These are phyloP conservation scores for Sphagnum tenellum DNA, from an alignment of 225 moss, liverwort and hornwort species.

Conservation along the genomic window DNA sequence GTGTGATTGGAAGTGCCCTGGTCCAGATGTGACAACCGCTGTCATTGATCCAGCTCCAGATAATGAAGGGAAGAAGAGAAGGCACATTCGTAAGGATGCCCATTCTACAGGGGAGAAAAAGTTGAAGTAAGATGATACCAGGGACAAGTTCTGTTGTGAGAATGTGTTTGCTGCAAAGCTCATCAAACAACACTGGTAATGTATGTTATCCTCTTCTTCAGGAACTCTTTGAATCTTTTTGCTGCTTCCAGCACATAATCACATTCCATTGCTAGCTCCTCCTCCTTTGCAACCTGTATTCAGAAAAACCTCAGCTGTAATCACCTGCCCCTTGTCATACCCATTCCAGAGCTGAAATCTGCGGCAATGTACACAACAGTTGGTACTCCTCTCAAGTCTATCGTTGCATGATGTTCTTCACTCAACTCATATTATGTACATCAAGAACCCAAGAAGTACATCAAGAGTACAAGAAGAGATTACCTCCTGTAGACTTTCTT, in stretches of 20 bases:
- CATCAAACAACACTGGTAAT: slow-evolving; percentile 80
- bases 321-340: too few relatives aligned
- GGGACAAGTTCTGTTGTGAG: slow-evolving; percentile 89
- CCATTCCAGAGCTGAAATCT: too few relatives aligned
- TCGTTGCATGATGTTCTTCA: too few relatives aligned
- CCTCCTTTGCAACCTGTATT: slow-evolving; percentile 86
- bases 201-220: slow-evolving; percentile 56
- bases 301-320: too few relatives aligned
- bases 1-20: slow-evolving; percentile 67
- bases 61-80: neutral
- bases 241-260: slow-evolving; percentile 73
- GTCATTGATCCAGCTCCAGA: slow-evolving; percentile 8
- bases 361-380: too few relatives aligned
- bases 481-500: too few relatives aligned
- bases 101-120: neutral
- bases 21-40: slow-evolving; percentile 77
- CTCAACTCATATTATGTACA: too few relatives aligned
- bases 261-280: slow-evolving; percentile 90
- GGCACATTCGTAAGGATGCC: neutral
- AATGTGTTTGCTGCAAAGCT: slow-evolving; percentile 67
- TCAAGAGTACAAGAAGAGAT: too few relatives aligned
- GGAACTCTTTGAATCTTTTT: slow-evolving; percentile 57
- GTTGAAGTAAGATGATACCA: slow-evolving; percentile 26
- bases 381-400: too few relatives aligned
- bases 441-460: too few relatives aligned